Percentiles rank a stretch among this genome's conserved stretches.
These are phyloP conservation scores for Colletotrichum sansevieriae DNA, from an alignment of 2,329 filamentous ascomycete genomes.

Conservation along the genomic window DNA sequence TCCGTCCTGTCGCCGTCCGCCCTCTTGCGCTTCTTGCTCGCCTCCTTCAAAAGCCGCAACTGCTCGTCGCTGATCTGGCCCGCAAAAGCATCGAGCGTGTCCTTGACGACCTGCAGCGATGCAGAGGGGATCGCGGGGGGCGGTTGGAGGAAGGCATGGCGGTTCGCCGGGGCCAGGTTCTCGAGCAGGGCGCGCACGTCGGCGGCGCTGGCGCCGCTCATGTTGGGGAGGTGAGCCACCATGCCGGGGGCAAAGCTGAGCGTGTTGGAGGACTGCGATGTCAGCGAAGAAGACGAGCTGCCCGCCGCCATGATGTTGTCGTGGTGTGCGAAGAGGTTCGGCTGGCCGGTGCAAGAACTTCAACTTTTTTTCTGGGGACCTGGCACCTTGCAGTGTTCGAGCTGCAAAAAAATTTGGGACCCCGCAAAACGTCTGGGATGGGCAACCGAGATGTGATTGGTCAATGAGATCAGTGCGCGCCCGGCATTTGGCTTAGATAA, in stretches of 20 bases:
- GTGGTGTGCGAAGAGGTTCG: slow-evolving; percentile 17
- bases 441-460: slow-evolving; percentile 31
- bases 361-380: slow-evolving; percentile 21
- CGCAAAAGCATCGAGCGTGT: slow-evolving; percentile 83
- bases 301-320: slow-evolving; percentile 47
- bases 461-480: slow-evolving; percentile 24
- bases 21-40: slow-evolving; percentile 83
- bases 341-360: slow-evolving; percentile 34
- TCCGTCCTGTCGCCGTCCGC: slow-evolving; percentile 59
- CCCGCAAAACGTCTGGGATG: slow-evolving; percentile 31
- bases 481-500: no score
- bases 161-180: slow-evolving; percentile 68
- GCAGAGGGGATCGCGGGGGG: slow-evolving; percentile 74
- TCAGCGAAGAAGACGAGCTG: slow-evolving; percentile 71
- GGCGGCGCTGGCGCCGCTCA: slow-evolving; percentile 49
- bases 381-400: slow-evolving; percentile 18
- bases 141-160: slow-evolving; percentile 84
- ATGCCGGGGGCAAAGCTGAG: slow-evolving; percentile 65
- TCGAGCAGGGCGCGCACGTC: slow-evolving; percentile 66
- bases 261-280: slow-evolving; percentile 68
- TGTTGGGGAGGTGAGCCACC: slow-evolving; percentile 47
- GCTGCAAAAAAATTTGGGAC: slow-evolving; percentile 40
- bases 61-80: slow-evolving; percentile 80
- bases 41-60: slow-evolving; percentile 73
- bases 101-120: slow-evolving; percentile 82